Evolutionary conservation across 768 basidiomycete species (phyloP).

Genomic region (Asterophora lycoperdoides): DNA sequence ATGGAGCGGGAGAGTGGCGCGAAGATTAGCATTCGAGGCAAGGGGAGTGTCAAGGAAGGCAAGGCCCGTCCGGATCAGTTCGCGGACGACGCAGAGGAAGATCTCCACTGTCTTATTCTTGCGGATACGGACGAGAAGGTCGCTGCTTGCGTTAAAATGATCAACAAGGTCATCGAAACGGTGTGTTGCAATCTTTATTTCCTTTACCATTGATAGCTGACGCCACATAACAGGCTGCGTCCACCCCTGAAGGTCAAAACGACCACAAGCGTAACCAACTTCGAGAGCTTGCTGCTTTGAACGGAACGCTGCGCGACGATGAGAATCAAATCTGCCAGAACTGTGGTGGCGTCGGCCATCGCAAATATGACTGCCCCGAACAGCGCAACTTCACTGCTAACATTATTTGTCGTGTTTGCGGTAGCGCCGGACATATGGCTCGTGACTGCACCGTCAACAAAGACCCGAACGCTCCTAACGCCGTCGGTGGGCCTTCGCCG

Average conservation of each 20-base stretch:
- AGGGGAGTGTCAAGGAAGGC: constrained; percentile 98
- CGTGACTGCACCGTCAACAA: constrained; percentile 94
- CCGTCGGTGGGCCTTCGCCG: constrained; percentile 42
- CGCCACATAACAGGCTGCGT: constrained; percentile 72
- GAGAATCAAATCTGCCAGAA: constrained; percentile 99
- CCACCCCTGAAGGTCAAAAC: constrained; percentile 98
- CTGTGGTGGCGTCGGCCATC: constrained; percentile 89
- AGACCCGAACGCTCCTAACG: constrained; percentile 67
- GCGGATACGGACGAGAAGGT: constrained; percentile 94
- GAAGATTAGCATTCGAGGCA: constrained; percentile 97
- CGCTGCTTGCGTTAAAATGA: constrained; percentile 84
- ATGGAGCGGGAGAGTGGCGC: constrained; percentile 99
- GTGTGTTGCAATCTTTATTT: constrained; percentile 41
- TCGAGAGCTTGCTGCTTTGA: constrained; percentile 93
- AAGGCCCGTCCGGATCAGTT: constrained; percentile 93
- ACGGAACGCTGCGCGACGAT: constrained; percentile 98
- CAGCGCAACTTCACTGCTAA: constrained; percentile 98
- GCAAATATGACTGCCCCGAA: constrained; percentile 99
- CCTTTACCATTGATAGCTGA: constrained; percentile 5
- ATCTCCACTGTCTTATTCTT: constrained; percentile 95
- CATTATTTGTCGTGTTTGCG: constrained; percentile 98
- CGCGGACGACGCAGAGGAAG: constrained; percentile 97
- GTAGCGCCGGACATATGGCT: constrained; percentile 98
- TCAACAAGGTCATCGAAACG: constrained; percentile 97
- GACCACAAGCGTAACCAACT: constrained; percentile 99